Percentiles rank a stretch among this genome's conserved stretches.
These are phyloP conservation scores for Podospora fimiseda DNA, from an alignment of 495 filamentous ascomycete species.

Conservation along the genomic window DNA sequence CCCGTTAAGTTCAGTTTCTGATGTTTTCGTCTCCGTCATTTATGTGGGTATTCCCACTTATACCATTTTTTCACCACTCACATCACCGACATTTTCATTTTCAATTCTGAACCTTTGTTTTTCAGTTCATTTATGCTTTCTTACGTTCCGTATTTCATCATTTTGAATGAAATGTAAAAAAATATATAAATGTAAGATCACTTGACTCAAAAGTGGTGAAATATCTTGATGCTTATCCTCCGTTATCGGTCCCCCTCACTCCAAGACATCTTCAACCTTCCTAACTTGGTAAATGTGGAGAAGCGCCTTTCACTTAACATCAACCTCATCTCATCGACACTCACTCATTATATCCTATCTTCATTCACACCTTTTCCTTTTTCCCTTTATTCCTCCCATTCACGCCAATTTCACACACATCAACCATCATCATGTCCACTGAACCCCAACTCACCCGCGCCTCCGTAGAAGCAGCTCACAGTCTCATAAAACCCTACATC, in stretches of 20 bases:
- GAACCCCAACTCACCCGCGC: constrained; percentile 58
- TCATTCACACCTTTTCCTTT: neutral
- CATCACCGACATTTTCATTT: no score
- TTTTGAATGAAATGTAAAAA: no score
- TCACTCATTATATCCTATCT: constrained; percentile 4
- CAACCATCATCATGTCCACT: constrained; percentile 46
- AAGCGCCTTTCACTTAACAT: neutral
- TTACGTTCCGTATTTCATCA: no score
- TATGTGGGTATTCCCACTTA: no score
- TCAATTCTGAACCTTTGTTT: no score
- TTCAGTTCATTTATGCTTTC: neutral
- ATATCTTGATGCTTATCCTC: constrained; percentile 2
- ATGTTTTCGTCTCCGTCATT: no score
- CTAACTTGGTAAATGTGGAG: neutral
- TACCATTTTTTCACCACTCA: no score
- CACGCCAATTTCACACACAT: constrained; percentile 1
- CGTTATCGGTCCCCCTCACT: constrained; percentile 7
- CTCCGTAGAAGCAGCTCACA: constrained; percentile 63
- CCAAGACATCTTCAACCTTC: neutral
- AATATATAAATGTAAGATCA: no score
- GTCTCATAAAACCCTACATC: constrained; percentile 66
- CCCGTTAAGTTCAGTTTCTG: no score
- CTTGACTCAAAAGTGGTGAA: no score
- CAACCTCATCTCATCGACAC: neutral
- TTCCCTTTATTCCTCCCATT: neutral